These are phyloP conservation scores for Rosa persica DNA, from an alignment of 306 rosid species.

Conservation along the genomic window DNA sequence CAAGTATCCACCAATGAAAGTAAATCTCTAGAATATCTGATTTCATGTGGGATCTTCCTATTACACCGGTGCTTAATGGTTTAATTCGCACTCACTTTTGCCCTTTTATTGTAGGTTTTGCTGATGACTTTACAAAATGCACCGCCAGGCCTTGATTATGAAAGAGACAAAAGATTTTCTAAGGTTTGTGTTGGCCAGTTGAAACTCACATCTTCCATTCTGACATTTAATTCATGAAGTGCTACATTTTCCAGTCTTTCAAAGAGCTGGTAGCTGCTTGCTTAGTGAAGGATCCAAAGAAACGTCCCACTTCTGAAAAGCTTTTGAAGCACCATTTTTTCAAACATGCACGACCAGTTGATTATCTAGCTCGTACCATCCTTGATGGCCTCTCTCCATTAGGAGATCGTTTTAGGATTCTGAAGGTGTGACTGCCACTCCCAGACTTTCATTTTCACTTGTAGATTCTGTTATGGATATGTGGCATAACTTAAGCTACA, in stretches of 20 bases:
- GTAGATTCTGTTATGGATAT: constrained; percentile 4
- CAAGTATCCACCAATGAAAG: constrained; percentile 97
- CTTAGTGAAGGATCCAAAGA: constrained; percentile 98
- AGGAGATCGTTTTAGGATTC: constrained; percentile 80
- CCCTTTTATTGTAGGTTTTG: constrained; percentile 68
- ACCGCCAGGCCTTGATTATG: constrained; percentile 97
- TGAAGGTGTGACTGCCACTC: constrained; percentile 64
- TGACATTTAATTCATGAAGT: constrained; percentile 29
- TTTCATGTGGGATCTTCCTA: constrained; percentile 17
- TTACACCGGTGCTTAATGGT: constrained; percentile 20
- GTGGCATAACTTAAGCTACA: constrained; percentile 12
- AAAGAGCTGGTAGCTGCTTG: constrained; percentile 88
- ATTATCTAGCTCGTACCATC: constrained; percentile 65
- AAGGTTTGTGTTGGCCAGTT: constrained; percentile 65
- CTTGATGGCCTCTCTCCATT: constrained; percentile 79
- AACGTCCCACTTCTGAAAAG: constrained; percentile 91
- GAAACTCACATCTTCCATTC: constrained; percentile 25
- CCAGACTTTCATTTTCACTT: constrained; percentile 20
- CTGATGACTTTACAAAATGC: constrained; percentile 98
- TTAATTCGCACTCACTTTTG: constrained; percentile 20
- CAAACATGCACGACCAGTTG: constrained; percentile 66
- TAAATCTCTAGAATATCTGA: constrained; percentile 41
- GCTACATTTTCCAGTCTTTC: constrained; percentile 66
- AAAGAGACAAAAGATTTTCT: constrained; percentile 92
- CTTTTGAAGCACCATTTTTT: constrained; percentile 89